phyloP scores from a whole-genome alignment of 2,329 filamentous ascomycete genomes.

The Neonectria coccinea region DNA sequence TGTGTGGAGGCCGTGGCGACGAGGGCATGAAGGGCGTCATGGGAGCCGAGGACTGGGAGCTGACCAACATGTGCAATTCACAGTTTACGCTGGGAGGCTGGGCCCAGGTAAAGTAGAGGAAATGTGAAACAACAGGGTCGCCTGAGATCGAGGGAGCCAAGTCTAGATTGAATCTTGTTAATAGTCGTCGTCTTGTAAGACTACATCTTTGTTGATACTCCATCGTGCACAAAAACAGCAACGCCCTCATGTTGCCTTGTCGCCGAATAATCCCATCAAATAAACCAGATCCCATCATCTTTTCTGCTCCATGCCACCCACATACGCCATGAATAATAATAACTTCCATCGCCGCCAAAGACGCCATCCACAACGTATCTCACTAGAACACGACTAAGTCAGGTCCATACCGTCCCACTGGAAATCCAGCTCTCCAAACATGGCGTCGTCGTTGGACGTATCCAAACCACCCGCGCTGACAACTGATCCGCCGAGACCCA shows the following conservation, averaged over 20 bases:
- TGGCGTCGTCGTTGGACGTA: slow-evolving; percentile 51
- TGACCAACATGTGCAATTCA: slow-evolving; percentile 73
- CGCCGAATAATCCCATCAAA: slow-evolving; percentile 1
- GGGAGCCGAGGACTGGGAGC: slow-evolving; percentile 73
- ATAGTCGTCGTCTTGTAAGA: neutral
- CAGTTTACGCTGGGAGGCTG: slow-evolving; percentile 65
- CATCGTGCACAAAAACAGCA: neutral
- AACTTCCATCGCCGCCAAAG: slow-evolving; percentile 13
- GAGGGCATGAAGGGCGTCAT: slow-evolving; percentile 55
- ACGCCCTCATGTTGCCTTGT: neutral
- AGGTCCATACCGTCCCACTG: slow-evolving; percentile 53
- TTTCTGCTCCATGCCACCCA: slow-evolving; percentile 15
- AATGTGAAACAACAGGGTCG: neutral
- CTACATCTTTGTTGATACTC: neutral
- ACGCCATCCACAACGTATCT: slow-evolving; percentile 2
- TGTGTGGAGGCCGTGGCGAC: slow-evolving; percentile 54
- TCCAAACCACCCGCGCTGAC: slow-evolving; percentile 50
- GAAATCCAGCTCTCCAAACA: slow-evolving; percentile 60
- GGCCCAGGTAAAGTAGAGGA: slow-evolving; percentile 10
- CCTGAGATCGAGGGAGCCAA: neutral
- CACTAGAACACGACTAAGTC: slow-evolving; percentile 2
- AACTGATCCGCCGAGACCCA: slow-evolving; percentile 53
- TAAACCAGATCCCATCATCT: neutral
- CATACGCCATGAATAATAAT: slow-evolving; percentile 22
- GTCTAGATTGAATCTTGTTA: neutral